Base-by-base conservation (phyloP, 2,329 filamentous ascomycete genomes). In the Xylaria sp. region DNA sequence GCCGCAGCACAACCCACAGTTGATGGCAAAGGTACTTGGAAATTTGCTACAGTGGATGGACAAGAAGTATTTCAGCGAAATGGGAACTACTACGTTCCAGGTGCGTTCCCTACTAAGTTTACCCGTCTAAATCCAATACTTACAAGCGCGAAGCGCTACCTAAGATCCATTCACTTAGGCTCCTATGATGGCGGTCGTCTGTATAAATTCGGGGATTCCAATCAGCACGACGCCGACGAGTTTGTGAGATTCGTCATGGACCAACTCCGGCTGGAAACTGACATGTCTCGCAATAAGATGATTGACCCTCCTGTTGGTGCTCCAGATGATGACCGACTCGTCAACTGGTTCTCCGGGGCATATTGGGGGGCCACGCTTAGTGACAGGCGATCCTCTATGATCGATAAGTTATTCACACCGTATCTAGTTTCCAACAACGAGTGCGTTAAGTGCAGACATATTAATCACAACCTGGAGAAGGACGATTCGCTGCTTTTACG, bases 211-310 rank as follows among this genome's bases (percentile, higher is more conserved):
- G 90, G 87, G 13, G 87, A 90, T 39, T 78, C 80, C 20, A 77
- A 85, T 45, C 93, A 97, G 69, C 94, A 97, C 72, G 94, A 99
- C 67, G 89, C 92, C 1, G 89, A 92, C 61, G 94, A 97, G 66
- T 96, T 96, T 63, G 86, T 93, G 61, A 85, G 86, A 42, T 96
- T 95, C 67, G 72, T 97, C 21, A 80, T 96, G 37, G 86, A 90
- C 48, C 87, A 89, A 61, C 78, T 97, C 11, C 88, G 93, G 63
- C 90, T 94, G 67, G 94, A 99, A 72, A 86, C 95, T 4, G 95
- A 96, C 69, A 70, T 69, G 21, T 71, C 71, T 13, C 74, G 77
- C n/a, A 77, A 86, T 54, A 76, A 56, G 18, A 60, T 67, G 18
- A 69, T 71, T 48, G n/a, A 48, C 47, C 17, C 52, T 46, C 48